phyloP scores from a whole-genome alignment of 129 eudicot species.

The Flaveria robusta region DNA sequence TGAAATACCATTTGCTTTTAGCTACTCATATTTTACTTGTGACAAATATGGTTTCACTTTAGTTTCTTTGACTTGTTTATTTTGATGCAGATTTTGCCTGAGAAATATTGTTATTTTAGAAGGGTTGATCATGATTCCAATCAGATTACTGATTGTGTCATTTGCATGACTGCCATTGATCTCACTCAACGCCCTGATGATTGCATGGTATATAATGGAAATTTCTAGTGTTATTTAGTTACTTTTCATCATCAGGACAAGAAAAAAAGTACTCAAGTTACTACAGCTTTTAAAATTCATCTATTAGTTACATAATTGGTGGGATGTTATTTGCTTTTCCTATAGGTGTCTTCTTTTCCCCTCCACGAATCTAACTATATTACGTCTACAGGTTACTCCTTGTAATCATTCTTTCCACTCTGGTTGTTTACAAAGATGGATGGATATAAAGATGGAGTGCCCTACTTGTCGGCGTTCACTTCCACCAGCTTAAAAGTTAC shows the following conservation, averaged over 20 bases:
- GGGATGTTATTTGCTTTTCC: no score
- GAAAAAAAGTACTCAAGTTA: not conserved
- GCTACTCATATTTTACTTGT: not conserved
- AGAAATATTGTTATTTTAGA: slow-evolving; percentile 89
- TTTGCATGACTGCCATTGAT: slow-evolving; percentile 94
- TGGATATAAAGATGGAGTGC: slow-evolving; percentile 99
- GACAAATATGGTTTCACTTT: not conserved
- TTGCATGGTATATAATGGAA: slow-evolving; percentile 67
- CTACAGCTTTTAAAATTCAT: not conserved
- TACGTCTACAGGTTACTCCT: slow-evolving; percentile 70
- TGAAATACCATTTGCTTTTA: not conserved
- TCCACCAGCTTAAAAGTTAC: slow-evolving; percentile 72
- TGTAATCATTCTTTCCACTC: slow-evolving; percentile 98
- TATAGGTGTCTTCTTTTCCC: no score
- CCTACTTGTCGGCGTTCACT: slow-evolving; percentile 97
- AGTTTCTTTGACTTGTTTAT: not conserved
- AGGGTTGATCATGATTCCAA: slow-evolving; percentile 61
- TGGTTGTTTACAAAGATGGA: slow-evolving; percentile 96
- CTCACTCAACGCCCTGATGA: slow-evolving; percentile 65
- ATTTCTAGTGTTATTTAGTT: no score
- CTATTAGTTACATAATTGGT: no score
- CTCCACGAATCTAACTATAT: slow-evolving; percentile 2
- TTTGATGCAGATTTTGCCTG: slow-evolving; percentile 85
- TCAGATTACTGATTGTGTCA: slow-evolving; percentile 79
- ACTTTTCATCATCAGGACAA: not conserved